Evolutionary conservation across 768 basidiomycete species (phyloP).

Genomic region (Porpolomopsis calyptriformis): DNA sequence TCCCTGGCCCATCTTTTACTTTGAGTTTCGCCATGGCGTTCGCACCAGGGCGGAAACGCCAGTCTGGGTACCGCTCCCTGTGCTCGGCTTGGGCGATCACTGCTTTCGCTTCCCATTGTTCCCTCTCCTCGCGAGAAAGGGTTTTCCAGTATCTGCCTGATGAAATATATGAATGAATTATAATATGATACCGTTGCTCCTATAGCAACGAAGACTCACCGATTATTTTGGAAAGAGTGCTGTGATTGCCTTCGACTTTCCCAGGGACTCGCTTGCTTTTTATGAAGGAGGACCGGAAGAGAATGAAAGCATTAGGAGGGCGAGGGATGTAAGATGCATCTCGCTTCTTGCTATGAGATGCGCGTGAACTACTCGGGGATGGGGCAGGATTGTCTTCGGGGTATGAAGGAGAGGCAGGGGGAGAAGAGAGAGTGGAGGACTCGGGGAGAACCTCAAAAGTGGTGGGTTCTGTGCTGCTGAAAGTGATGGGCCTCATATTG

Average conservation of each 20-base stretch:
- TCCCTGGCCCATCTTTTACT: constrained; percentile 23
- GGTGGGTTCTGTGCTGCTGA: constrained; percentile 20
- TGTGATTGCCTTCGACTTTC: constrained; percentile 71
- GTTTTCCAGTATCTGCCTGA: constrained; percentile 68
- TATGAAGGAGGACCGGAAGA: constrained; percentile 74
- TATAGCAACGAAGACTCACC: constrained; percentile 30
- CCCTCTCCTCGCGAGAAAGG: constrained; percentile 54
- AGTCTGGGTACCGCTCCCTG: constrained; percentile 64
- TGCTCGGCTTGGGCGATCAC: constrained; percentile 64
- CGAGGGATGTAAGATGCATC: constrained; percentile 71
- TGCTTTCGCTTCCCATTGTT: constrained; percentile 70
- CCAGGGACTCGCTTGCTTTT: constrained; percentile 62
- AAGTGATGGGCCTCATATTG: constrained; percentile 46
- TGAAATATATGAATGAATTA: neutral
- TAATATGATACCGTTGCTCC: constrained; percentile 5
- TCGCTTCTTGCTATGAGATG: constrained; percentile 50
- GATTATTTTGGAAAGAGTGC: constrained; percentile 72
- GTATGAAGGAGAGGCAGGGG: constrained; percentile 2
- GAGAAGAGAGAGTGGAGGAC: constrained; percentile 13
- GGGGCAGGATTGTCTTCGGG: neutral
- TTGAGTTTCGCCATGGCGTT: constrained; percentile 33
- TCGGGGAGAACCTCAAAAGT: constrained; percentile 20
- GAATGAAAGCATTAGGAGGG: constrained; percentile 78
- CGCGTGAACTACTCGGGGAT: constrained; percentile 25
- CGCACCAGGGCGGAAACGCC: constrained; percentile 64